A percentile compares a stretch with the other conserved stretches of the same genome.
Evolutionary conservation across 352 stramenopile species (phyloP).

Genomic region (Pythium monospermum): DNA sequence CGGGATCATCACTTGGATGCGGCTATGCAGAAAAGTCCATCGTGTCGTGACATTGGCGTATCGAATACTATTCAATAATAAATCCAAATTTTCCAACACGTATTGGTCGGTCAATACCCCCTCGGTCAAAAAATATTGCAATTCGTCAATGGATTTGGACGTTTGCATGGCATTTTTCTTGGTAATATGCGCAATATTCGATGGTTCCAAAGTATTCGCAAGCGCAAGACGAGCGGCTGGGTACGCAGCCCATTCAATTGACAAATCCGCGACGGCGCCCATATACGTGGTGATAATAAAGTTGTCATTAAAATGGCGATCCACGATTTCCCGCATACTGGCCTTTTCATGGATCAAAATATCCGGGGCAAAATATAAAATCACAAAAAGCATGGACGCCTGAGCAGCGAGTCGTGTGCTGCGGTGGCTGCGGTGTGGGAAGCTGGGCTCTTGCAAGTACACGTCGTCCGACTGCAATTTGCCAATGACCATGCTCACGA

Average conservation of each 20-base stretch:
- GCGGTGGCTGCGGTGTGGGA: constrained; percentile 90
- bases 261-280: constrained; percentile 91
- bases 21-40: constrained; percentile 94
- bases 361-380: constrained; percentile 92
- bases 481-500: constrained; percentile 92
- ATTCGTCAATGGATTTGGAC: constrained; percentile 79
- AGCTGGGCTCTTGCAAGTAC: constrained; percentile 89
- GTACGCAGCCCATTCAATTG: constrained; percentile 90
- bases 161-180: constrained; percentile 87
- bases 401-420: constrained; percentile 88
- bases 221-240: constrained; percentile 86
- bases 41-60: constrained; percentile 91
- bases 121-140: constrained; percentile 90
- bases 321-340: constrained; percentile 93
- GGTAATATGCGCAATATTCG: constrained; percentile 87
- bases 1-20: constrained; percentile 76
- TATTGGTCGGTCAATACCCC: constrained; percentile 91
- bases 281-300: constrained; percentile 95
- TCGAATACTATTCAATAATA: constrained; percentile 89
- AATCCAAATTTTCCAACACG: constrained; percentile 90
- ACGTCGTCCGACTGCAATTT: constrained; percentile 94
- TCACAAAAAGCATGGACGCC: constrained; percentile 94
- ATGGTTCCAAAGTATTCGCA: constrained; percentile 80
- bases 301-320: constrained; percentile 96
- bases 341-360: constrained; percentile 90